Percentiles rank a stretch among this genome's conserved stretches.
Conservation (phyloP, 352 stramenopile genomes). For the Phytopythium chamaehyphon region DNA sequence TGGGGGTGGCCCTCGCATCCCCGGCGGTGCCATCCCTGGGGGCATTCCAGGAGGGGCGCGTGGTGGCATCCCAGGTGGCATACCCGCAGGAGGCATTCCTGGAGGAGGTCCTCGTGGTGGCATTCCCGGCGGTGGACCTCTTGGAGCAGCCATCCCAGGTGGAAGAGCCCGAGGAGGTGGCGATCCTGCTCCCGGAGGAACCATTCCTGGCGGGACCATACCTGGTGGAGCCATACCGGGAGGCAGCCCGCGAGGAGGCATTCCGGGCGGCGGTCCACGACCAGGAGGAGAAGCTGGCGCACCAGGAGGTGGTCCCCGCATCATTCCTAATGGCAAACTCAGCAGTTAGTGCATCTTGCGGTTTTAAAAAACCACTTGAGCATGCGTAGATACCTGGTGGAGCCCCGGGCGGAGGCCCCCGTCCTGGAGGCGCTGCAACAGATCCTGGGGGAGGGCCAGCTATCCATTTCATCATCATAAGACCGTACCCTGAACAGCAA, state of each 20-base stretch:
- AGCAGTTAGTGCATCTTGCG: not conserved
- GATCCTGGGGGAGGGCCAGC: constrained; percentile 2
- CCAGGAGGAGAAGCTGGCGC: constrained; percentile 16
- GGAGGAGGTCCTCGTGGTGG: constrained; percentile 13
- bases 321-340: not conserved
- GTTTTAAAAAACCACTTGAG: too few relatives aligned
- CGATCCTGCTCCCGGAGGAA: constrained; percentile 9
- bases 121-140: constrained; percentile 17
- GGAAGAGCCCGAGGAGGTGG: constrained; percentile 8
- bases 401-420: constrained; percentile 16
- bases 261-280: constrained; percentile 31
- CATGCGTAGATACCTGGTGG: constrained; percentile 3
- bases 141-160: constrained; percentile 3
- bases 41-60: constrained; percentile 7
- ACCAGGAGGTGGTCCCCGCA: constrained; percentile 18
- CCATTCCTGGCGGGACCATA: constrained; percentile 14
- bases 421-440: not conserved
- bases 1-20: constrained; percentile 18
- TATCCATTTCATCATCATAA: not conserved
- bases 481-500: not conserved
- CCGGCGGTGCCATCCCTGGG: constrained; percentile 12
- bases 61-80: constrained; percentile 15
- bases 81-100: constrained; percentile 9
- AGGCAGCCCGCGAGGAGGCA: constrained; percentile 27
- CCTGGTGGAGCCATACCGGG: constrained; percentile 25